Evolutionary conservation across 805 yeast species (phyloP), one percentile per base, ranked within the genome.

Genomic region (Candida pini): DNA sequence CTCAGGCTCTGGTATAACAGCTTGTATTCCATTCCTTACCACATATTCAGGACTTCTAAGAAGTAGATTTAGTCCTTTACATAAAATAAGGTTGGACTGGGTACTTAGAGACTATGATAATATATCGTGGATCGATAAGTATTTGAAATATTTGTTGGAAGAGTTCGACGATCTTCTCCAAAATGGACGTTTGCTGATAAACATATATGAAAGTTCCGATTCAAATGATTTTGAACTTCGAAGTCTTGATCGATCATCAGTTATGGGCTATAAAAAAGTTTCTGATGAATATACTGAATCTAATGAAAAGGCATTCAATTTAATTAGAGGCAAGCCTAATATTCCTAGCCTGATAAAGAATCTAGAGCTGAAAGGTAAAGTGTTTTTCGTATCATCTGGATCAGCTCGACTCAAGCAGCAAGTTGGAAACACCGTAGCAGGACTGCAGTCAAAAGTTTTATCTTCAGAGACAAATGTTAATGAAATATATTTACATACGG

Each of bases 1-100:
- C 15, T 56, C 73, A 1, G 81, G 81, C 4, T 63, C 71, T 30
- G 81, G 81, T 27, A 63, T 74, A 12, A 62, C 77, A 4, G 73
- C 70, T 0, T 60, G 71, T 2, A 38, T 71, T 15, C 74, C 80
- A 9, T 72, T 68, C 24, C 26, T 51, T 2, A 20, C 45, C 2
- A 43, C 41, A n/a, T 40, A 43, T 39, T 44, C 69, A 30, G 26
- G 44, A 9, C 36, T 56, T 39, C 39, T 49, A 39, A 37, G 40
- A 3, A 34, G 40, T 6, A 23, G 46, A 31, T 25, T 45, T 0
- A 25, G 51, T 10, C 35, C 38, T 38, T 26, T 63, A 43, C 12
- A 48, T 36, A 47, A 43, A 5, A 55, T 73, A 18, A 54, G 62
- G 20, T 63, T 74, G 26, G 53, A 65, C 18, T 74, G 80, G 79